Evolutionary conservation across 176 grass and related monocot species (phyloP).

Genomic region (Paspalum notatum): DNA sequence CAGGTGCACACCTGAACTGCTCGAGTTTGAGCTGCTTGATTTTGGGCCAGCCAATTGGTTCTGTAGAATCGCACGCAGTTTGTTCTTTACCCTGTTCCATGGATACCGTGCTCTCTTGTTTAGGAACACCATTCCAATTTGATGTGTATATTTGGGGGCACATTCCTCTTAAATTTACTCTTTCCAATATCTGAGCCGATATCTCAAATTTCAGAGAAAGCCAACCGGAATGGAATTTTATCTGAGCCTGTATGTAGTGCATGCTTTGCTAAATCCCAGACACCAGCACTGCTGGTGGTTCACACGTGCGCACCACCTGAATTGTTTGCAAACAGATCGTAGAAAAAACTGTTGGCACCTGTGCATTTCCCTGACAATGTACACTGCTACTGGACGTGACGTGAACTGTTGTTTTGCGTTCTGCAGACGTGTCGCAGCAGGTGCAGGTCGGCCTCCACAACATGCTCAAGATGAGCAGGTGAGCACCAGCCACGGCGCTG

Average conservation of each 20-base stretch:
- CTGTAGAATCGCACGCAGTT: no score
- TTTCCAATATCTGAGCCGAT: not conserved
- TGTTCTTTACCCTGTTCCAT: not conserved
- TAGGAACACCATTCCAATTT: not conserved
- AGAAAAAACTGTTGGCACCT: not conserved
- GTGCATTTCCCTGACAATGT: not conserved
- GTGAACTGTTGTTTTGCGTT: not conserved
- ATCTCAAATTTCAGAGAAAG: not conserved
- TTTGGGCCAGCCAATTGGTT: no score
- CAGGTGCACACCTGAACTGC: no score
- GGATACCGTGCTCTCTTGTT: not conserved
- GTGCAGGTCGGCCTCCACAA: conserved; percentile 66
- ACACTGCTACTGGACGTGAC: no score
- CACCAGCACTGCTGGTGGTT: not conserved
- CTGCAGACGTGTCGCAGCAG: conserved; percentile 84
- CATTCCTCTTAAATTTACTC: not conserved
- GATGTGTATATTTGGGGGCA: not conserved
- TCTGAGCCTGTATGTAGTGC: not conserved
- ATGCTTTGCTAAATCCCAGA: not conserved
- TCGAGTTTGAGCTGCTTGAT: no score
- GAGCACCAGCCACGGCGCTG: not conserved
- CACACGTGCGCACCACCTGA: not conserved
- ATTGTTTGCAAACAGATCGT: not conserved
- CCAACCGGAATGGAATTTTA: not conserved
- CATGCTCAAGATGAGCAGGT: conserved; percentile 92